phyloP scores from a whole-genome alignment of 768 basidiomycete genomes.

The Kwoniella botswanensis region DNA sequence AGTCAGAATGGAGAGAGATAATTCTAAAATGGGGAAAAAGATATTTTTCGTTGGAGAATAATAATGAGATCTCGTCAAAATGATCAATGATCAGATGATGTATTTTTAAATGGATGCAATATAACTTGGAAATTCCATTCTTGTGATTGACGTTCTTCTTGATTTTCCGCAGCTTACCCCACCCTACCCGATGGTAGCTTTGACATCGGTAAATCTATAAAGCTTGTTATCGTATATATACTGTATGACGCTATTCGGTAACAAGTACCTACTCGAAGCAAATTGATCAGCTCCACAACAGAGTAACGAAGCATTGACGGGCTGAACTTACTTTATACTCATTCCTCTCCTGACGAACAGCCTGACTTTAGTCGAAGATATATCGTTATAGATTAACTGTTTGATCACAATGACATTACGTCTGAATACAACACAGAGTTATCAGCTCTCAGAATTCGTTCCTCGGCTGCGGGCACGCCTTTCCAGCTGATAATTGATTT shows the following conservation, averaged over 20 bases:
- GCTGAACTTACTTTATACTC: conserved; percentile 60
- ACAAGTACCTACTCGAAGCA: conserved; percentile 69
- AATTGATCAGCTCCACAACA: not conserved
- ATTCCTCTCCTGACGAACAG: conserved; percentile 62
- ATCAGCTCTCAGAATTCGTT: conserved; percentile 57
- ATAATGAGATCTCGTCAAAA: not conserved
- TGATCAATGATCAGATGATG: too few species aligned
- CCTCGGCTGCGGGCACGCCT: not conserved
- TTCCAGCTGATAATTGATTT: too few species aligned
- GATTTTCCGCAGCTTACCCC: too few species aligned
- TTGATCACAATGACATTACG: conserved; percentile 88
- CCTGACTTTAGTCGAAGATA: conserved; percentile 87
- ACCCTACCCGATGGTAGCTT: conserved; percentile 15
- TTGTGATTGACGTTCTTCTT: too few species aligned
- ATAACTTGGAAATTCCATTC: too few species aligned
- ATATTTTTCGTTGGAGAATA: not conserved
- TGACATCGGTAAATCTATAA: conserved; percentile 55
- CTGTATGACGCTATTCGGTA: conserved; percentile 87
- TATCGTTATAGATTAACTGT: conserved; percentile 95
- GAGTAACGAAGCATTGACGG: not conserved
- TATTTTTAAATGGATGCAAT: too few species aligned
- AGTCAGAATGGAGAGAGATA: too few species aligned
- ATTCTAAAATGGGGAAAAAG: too few species aligned
- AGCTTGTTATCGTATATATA: conserved; percentile 85
- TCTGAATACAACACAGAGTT: conserved; percentile 63